Base-by-base conservation (phyloP, 352 stramenopile species). In the Plasmopara halstedii region DNA sequence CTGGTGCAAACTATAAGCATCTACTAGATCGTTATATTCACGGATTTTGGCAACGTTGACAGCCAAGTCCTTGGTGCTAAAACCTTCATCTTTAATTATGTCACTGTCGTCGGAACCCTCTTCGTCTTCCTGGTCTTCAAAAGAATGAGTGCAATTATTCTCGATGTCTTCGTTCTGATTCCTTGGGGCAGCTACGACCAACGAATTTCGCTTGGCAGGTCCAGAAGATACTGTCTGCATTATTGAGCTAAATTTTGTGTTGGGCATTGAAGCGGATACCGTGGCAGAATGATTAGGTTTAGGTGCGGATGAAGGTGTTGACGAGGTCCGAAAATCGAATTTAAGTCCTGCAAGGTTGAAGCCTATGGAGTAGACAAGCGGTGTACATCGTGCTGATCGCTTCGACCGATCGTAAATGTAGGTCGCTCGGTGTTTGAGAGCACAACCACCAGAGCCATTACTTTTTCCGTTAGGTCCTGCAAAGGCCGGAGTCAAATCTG, bases 1-100 rank as follows among this genome's bases (percentile, higher is more conserved):
- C 41, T 94, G 78, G 37, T 96, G 82, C 14, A 95, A 56, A 19
- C 73, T 86, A 62, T 87, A 85, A 13, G 71, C 67, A 54, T 88
- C 80, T 31, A 89, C 48, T 13, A 89, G 68, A 33, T 88, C 74
- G 39, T 85, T 29, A 29, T 10, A 91, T 15, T 74, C 74, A 32
- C 77, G 74, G 32, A 89, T 79, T 50, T 88, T 88, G 15, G 83
- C 76, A 4, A 91, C 72, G 33, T 86, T 91, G 15, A 62, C 58
- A 13, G 76, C 70, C 35, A 88, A 41, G 25, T 88, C 72, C 32
- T 88, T 69, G 64, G 83, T 85, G 3, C 64, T 59, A 19, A 48
- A 57, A 6, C 53, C 52, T 25, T 67, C 45, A 11, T 65, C 50
- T 21, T 56, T 53, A 29, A 43, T 57, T 21, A 58, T 53, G 31